Conservation (phyloP, 1,284 basidiomycete genomes). For the Vanrija humicola region DNA sequence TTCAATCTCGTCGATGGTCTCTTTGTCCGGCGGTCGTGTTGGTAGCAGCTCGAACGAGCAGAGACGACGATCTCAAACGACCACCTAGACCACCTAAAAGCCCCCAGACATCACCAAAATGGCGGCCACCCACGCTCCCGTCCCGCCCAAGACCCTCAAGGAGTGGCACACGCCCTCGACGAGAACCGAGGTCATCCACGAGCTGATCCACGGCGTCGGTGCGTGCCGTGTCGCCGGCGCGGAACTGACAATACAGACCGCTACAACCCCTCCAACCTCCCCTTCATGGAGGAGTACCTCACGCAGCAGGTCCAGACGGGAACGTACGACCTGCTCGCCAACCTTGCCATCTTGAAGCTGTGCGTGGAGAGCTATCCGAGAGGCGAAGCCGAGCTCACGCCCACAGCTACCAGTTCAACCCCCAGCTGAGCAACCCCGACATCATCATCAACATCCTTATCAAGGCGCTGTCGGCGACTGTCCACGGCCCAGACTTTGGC, state of each 20-base stretch:
- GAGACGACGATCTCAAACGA: background rate
- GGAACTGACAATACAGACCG: conserved; percentile 61
- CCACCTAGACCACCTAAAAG: conserved; percentile 7
- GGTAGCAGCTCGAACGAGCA: background rate
- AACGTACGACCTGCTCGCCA: conserved; percentile 90
- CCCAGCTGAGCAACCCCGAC: conserved; percentile 85
- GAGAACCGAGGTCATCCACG: conserved; percentile 78
- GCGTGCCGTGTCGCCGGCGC: conserved; percentile 38
- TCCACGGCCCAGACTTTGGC: conserved; percentile 72
- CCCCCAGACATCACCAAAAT: conserved; percentile 14
- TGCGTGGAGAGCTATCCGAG: conserved; percentile 47
- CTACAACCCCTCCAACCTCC: conserved; percentile 91
- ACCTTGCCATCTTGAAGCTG: conserved; percentile 74
- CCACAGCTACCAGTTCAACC: conserved; percentile 92
- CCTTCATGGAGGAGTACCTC: conserved; percentile 90
- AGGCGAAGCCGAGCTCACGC: background rate
- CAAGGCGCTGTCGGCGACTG: conserved; percentile 82
- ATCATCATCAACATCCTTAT: conserved; percentile 91
- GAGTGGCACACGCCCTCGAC: conserved; percentile 59
- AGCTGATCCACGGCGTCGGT: conserved; percentile 89
- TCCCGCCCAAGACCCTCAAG: conserved; percentile 35
- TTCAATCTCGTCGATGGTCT: background rate
- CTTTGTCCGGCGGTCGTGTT: background rate
- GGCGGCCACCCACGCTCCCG: conserved; percentile 28
- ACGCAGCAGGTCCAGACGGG: conserved; percentile 83